Evolutionary conservation across 257 asterid genomes (phyloP), one percentile per base, ranked within the genome.

Genomic region (Solanum neorickii): DNA sequence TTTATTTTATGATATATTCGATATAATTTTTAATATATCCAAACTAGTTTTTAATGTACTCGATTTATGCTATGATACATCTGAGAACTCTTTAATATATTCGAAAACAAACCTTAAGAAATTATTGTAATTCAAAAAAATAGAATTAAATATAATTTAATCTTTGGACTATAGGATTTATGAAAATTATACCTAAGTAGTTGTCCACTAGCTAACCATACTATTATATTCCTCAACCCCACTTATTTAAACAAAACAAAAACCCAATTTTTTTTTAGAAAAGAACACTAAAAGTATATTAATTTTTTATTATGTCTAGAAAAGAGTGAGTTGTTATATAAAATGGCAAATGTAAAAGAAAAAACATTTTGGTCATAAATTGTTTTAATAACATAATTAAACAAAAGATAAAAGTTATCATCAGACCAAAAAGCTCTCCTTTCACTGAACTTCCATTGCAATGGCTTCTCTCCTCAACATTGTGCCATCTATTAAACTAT

Each of bases 391-490:
- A 56, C 66, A 56, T 20, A 20, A 20, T 56, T 56, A 0, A 56
- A 20, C 66, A 20, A 56, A 39, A 80, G 69, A 82, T 3, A 1
- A 82, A 82, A 82, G 85, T 82, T 82, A 82, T 82, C 69, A 49
- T 49, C 85, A 31, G 46, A 82, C 20, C 44, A 49, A 1, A 47
- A 31, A 42, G 29, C 46, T 82, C 69, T 82, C 46, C 69, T 25
- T 16, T 31, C 84, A 46, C 62, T n/a, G 39, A 44, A 33, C 83
- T 77, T 3, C 68, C 37, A n/a, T 82, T 10, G 44, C 93, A 75
- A 96, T 96, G 98, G 94, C 97, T 75, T 91, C 96, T 66, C 72
- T 94, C 12, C 88, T 94, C 70, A 91, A 93, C 91, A 83, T 92
- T 35, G 85, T 85, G 59, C 89, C 89, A 88, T 90, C 93, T 39